Base-by-base conservation (phyloP, 352 stramenopile species). In the Globisporangium camurandrum region DNA sequence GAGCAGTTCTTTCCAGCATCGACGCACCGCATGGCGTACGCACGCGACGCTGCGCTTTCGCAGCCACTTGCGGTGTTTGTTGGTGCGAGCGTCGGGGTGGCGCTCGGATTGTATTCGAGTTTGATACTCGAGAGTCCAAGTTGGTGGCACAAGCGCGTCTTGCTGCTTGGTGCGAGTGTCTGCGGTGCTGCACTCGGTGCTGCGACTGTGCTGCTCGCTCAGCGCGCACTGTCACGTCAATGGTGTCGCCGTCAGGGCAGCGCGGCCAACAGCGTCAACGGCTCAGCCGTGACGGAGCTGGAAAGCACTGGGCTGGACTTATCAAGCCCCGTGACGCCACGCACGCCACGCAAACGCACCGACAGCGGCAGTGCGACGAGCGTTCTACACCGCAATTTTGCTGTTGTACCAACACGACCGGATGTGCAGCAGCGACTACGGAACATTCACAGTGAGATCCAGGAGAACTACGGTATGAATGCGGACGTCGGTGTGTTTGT, bases 401-500 rank as follows among this genome's bases (percentile, higher is more conserved):
- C 64, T 20, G 54, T 83, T 3, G 61, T 66, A 30, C 62, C 59
- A 22, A 31, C 66, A n/a, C 68, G 71, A 20, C 71, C 71, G 12
- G 66, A 83, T 11, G 58, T 80, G 19, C 33, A 38, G 26, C 54
- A 58, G 14, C 48, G 61, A 24, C 39, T 83, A 33, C 49, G 46
- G 34, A 45, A 56, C 7, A 59, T 76, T 27, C 69, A 80, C 40
- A 55, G 56, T 46, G 69, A 83, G 42, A 74, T 83, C 46, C 64
- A 66, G 14, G 66, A 83, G 47, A 67, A 69, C 42, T 83, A 68
- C 31, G 71, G 71, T 6, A 51, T 64, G 55, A 56, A 57, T 33
- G 69, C 71, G 12, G 46, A 69, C 24, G 67, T 79, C 23, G 60
- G 52, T 11, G 36, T 83, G 26, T 67, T 75, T 12, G 64, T 83